These are phyloP conservation scores for Dioszegia hungarica DNA, from an alignment of 768 basidiomycete species.

Conservation along the genomic window DNA sequence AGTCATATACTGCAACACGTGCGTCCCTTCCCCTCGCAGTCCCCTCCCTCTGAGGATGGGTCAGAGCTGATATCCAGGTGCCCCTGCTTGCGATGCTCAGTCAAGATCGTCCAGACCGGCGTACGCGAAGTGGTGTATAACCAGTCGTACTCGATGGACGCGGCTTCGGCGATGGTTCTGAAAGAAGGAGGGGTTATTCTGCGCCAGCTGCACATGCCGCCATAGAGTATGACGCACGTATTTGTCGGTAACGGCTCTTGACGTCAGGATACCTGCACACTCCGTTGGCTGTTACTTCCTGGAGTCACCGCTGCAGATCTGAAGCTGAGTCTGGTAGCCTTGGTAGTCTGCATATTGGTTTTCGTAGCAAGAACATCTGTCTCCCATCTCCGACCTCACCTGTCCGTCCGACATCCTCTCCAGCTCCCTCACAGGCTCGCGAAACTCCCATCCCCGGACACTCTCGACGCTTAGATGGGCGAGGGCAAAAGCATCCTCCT, in stretches of 20 bases:
- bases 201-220: conserved; percentile 55
- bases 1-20: conserved; percentile 99
- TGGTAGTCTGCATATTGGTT: neutral
- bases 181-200: conserved; percentile 76
- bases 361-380: neutral
- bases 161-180: conserved; percentile 71
- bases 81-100: conserved; percentile 90
- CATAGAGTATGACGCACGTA: too few relatives aligned
- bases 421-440: neutral
- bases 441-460: neutral
- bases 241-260: too few relatives aligned
- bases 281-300: too few relatives aligned
- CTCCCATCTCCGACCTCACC: too few relatives aligned
- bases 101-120: conserved; percentile 95
- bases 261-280: too few relatives aligned
- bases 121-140: conserved; percentile 91
- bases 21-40: conserved; percentile 39
- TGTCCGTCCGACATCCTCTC: too few relatives aligned
- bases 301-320: neutral
- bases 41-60: neutral
- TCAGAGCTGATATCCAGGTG: conserved; percentile 58
- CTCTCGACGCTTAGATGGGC: conserved; percentile 17
- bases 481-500: conserved; percentile 63
- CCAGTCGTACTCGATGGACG: conserved; percentile 93
- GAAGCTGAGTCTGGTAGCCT: neutral